Evolutionary conservation across 805 yeast genomes (phyloP).

Genomic region (Ogataea ramenticola): DNA sequence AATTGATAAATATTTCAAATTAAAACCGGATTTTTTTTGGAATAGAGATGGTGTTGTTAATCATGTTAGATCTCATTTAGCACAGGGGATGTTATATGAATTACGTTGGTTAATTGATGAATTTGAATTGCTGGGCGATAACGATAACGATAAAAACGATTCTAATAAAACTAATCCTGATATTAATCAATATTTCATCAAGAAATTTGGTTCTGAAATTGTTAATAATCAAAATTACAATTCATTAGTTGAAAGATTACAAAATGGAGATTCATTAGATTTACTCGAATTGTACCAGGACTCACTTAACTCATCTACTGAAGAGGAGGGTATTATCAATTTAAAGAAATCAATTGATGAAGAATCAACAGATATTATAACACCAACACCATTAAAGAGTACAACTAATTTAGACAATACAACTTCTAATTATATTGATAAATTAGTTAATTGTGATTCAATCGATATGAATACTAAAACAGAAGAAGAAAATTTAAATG

Average conservation of each 20-base stretch:
- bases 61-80: background rate
- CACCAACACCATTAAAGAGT: slow-evolving; percentile 1
- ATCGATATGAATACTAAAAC: slow-evolving; percentile 13
- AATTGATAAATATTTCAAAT: background rate
- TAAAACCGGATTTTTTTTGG: slow-evolving; percentile 1
- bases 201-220: background rate
- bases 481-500: slow-evolving; percentile 18
- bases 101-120: background rate
- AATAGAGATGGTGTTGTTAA: background rate
- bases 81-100: background rate
- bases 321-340: background rate
- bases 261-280: background rate
- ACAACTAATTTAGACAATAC: background rate
- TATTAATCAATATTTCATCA: background rate
- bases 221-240: background rate
- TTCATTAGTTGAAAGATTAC: background rate
- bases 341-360: too few relatives aligned
- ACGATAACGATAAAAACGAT: background rate
- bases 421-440: slow-evolving; percentile 5
- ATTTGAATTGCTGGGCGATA: background rate
- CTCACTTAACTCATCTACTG: background rate
- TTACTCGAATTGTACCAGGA: background rate
- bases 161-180: background rate
- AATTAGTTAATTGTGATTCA: slow-evolving; percentile 13
- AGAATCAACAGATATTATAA: too few relatives aligned